These are phyloP conservation scores for Raddia guianensis DNA, from an alignment of 176 grass and related monocot genomes.

Conservation along the genomic window DNA sequence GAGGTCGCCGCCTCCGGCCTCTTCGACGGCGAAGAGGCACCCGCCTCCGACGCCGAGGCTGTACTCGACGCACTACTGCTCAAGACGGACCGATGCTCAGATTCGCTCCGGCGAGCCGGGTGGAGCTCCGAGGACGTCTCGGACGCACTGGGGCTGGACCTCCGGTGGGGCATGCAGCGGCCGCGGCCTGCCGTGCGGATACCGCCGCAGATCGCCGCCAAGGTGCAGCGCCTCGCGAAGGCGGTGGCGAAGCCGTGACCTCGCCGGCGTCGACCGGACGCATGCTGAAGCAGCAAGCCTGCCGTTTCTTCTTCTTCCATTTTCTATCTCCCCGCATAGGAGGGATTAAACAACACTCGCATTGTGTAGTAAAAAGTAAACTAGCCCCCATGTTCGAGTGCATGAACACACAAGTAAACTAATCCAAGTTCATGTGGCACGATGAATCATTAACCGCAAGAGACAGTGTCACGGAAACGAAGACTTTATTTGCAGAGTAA, in stretches of 20 bases:
- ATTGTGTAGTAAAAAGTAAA: slow-evolving; percentile 43
- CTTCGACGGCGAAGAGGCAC: slow-evolving; percentile 66
- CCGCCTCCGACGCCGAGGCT: slow-evolving; percentile 52
- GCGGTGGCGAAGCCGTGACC: slow-evolving; percentile 51
- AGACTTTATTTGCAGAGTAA: slow-evolving; percentile 1
- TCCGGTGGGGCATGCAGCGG: slow-evolving; percentile 42
- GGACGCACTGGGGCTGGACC: slow-evolving; percentile 70
- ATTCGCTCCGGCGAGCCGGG: slow-evolving; percentile 78
- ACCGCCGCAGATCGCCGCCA: slow-evolving; percentile 76
- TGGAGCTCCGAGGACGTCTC: slow-evolving; percentile 94
- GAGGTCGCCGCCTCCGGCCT: slow-evolving; percentile 58
- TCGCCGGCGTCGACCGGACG: slow-evolving; percentile 13
- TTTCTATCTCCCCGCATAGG: not conserved
- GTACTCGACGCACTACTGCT: slow-evolving; percentile 79
- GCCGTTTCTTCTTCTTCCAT: not conserved
- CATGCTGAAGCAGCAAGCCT: not conserved
- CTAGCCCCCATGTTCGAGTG: slow-evolving; percentile 46
- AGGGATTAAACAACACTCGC: slow-evolving; percentile 49
- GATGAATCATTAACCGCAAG: slow-evolving; percentile 23
- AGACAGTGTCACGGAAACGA: slow-evolving; percentile 14
- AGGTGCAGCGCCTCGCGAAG: slow-evolving; percentile 69
- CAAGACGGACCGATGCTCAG: slow-evolving; percentile 70
- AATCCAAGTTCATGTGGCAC: slow-evolving; percentile 47
- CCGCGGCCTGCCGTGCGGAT: slow-evolving; percentile 40
- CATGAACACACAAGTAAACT: slow-evolving; percentile 45